Evolutionary conservation across 2,329 filamentous ascomycete genomes (phyloP).

Genomic region (Alternaria triticimaculans): DNA sequence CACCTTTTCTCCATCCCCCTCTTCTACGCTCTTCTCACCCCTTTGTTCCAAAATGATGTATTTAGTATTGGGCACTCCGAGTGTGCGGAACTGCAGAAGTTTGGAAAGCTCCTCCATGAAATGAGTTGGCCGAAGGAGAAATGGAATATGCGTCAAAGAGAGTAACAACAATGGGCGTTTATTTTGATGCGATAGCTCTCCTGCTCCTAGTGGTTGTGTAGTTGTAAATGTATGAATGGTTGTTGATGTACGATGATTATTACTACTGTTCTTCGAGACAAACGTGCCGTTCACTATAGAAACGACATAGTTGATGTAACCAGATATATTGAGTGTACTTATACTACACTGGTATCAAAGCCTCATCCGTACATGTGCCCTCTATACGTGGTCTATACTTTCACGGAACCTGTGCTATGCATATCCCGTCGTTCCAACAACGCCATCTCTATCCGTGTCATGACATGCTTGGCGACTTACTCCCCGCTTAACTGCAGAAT

Average conservation of each 20-base stretch:
- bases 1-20: not conserved
- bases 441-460: not conserved
- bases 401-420: not conserved
- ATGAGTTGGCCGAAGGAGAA: not conserved
- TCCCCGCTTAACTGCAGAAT: constrained; percentile 79
- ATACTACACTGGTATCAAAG: not conserved
- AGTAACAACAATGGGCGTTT: not conserved
- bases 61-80: constrained; percentile 6
- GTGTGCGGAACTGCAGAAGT: not conserved
- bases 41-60: constrained; percentile 10
- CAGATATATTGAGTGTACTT: not conserved
- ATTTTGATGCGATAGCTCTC: not conserved
- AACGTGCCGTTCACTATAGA: not conserved
- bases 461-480: constrained; percentile 10
- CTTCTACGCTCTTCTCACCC: not conserved
- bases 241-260: not conserved
- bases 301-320: not conserved
- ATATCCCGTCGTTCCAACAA: not conserved
- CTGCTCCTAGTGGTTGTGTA: not conserved
- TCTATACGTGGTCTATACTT: not conserved
- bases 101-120: not conserved
- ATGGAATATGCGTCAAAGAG: not conserved
- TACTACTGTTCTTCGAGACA: not conserved
- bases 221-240: constrained; percentile 6
- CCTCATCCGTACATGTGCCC: not conserved